A percentile compares a stretch with the other conserved stretches of the same genome.
phyloP scores from a whole-genome alignment of 768 basidiomycete species.

The Suillus weaverae region DNA sequence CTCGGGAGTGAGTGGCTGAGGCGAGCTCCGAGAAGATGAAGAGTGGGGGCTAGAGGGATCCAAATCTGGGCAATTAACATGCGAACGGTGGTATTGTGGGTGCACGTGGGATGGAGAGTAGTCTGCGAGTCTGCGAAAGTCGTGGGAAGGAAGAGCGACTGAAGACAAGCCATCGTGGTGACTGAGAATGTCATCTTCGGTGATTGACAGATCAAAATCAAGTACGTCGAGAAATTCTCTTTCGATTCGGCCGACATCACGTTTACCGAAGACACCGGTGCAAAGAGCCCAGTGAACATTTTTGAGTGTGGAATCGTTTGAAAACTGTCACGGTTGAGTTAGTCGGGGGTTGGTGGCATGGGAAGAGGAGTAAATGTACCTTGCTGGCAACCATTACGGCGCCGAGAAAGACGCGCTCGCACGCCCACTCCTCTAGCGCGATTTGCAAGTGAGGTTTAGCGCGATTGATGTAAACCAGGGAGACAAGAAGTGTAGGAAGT shows the following conservation, averaged over 20 bases:
- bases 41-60: constrained; percentile 43
- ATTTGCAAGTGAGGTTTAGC: constrained; percentile 80
- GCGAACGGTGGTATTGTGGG: constrained; percentile 18
- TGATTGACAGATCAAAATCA: constrained; percentile 68
- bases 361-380: constrained; percentile 40
- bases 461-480: constrained; percentile 76
- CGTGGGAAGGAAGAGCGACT: constrained; percentile 27
- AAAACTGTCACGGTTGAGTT: constrained; percentile 48
- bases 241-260: constrained; percentile 79
- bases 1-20: constrained; percentile 34
- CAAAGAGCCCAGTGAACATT: constrained; percentile 91
- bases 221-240: constrained; percentile 81
- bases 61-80: constrained; percentile 40
- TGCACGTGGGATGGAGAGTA: constrained; percentile 15
- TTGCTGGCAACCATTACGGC: constrained; percentile 88
- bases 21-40: constrained; percentile 36
- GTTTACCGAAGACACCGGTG: constrained; percentile 79
- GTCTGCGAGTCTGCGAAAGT: constrained; percentile 27
- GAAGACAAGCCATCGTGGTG: constrained; percentile 39
- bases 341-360: constrained; percentile 11
- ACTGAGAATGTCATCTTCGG: constrained; percentile 61
- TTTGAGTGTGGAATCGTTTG: constrained; percentile 88
- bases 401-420: constrained; percentile 89
- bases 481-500: constrained; percentile 63
- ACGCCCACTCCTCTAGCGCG: constrained; percentile 81